Evolutionary conservation across 1,284 basidiomycete species (phyloP), one percentile per base, ranked within the genome.

Genomic region (Puccinia hordei): DNA sequence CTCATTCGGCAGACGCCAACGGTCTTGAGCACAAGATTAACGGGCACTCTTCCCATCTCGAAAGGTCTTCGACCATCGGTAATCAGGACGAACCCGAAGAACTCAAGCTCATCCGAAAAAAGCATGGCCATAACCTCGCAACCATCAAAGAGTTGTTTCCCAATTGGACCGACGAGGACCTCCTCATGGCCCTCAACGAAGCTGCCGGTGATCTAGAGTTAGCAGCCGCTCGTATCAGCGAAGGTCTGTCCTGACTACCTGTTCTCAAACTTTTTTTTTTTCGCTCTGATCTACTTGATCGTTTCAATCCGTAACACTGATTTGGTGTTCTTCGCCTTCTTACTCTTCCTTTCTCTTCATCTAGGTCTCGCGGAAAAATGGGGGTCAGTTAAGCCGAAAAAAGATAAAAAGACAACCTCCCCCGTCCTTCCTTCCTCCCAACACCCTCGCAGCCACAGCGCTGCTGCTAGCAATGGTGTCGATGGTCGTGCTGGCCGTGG

Each of bases 351-450:
- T 33, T 66, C 30, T 10, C 46, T 24, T 22, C 27, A 77, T 80
- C 44, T 84, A 94, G 93, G 93, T 84, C 89, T 89, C 82, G 91
- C 89, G 63, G 89, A 91, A 85, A 92, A 92, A 86, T 95, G 93
- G 92, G 92, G 90, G 65, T 90, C 92, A 68, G 93, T 94, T 82
- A 90, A 90, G 83, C 90, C 90, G 86, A 95, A 94, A 90, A 95
- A 93, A 88, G 91, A 92, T 85, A 93, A 80, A 66, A 80, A 80
- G 57, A 27, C 68, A 8, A 57, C 41, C 33, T 69, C 78, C 5
- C 66, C 66, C 19, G 51, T 69, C 24, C 44, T 35, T 61, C 35
- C 65, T 46, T 66, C 76, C 63, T 71, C 38, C 38, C 65, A 66
- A 38, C 44, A 33, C 55, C 2, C 51, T 57, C 68, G 69, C 46